Evolutionary conservation across 148 eudicot genomes (phyloP), one percentile per base, ranked within the genome.

Genomic region (Spergularia marina): DNA sequence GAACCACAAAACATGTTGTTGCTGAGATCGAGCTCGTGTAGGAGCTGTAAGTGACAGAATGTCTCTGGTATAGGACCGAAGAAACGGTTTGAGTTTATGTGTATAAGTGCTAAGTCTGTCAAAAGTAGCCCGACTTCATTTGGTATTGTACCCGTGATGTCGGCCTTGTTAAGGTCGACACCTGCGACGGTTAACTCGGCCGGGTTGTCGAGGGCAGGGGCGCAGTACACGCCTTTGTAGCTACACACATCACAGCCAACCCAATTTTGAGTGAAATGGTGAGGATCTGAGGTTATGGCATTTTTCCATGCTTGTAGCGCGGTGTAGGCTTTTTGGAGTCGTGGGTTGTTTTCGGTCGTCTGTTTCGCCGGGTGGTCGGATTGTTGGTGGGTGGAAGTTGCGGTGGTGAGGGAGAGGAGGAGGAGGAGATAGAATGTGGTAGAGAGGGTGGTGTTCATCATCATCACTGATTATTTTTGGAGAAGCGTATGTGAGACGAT

Each of bases 301-400:
- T 79, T 73, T 56, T 93, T 93, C 87, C 88, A 87, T 65, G 94
- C 87, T 73, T 93, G 98, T 10, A 93, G 86, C 41, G 92, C 94
- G 16, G 63, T 65, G 77, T 16, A 93, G 17, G 98, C 97, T 51
- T 81, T 78, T 15, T 53, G 58, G 68, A 92, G 88, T 55, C 90
- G 81, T 15, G 86, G 87, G 86, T 91, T 91, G 47, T 74, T 76
- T 49, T 18, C 12, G 10, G 65, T 11, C 39, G 55, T 66, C 8
- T 20, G 56, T 2, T 54, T n/a, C 36, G 36, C 36, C 30, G 67
- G 1, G 51, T 21, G 12, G 54, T 20, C 12, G 30, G 59, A 8
- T 47, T 65, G 72, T 79, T 86, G 87, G 9, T 65, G 71, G 25
- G 86, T 81, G 7, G 56, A 74, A 25, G 71, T 57, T 52, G 86